Percentiles rank a stretch among this genome's conserved stretches.
phyloP scores from a whole-genome alignment of 768 basidiomycete species.

The Rickenella mellea region DNA sequence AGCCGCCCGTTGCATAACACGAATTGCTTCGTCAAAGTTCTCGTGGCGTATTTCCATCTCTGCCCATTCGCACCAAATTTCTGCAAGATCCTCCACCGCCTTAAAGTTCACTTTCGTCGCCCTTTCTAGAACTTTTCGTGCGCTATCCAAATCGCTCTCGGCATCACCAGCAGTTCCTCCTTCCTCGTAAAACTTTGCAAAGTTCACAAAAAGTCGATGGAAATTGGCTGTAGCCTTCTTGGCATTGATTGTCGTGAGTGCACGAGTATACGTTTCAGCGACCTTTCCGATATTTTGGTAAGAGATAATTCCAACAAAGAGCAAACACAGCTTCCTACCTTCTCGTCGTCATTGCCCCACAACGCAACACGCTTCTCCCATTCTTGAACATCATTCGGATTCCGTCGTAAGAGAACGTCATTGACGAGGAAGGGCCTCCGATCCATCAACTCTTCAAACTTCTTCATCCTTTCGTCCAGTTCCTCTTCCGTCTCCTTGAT shows the following conservation, averaged over 20 bases:
- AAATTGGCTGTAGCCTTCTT: constrained; percentile 86
- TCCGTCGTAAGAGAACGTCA: constrained; percentile 85
- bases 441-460: constrained; percentile 92
- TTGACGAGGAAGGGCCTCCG: constrained; percentile 93
- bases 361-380: constrained; percentile 97
- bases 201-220: constrained; percentile 86
- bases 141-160: constrained; percentile 73
- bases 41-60: constrained; percentile 96
- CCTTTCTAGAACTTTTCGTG: constrained; percentile 90
- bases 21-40: constrained; percentile 92
- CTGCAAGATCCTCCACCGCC: constrained; percentile 94
- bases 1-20: constrained; percentile 94
- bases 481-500: constrained; percentile 73
- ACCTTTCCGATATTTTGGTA: constrained; percentile 38
- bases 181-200: constrained; percentile 96
- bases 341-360: constrained; percentile 89
- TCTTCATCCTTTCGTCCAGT: constrained; percentile 80
- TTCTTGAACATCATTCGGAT: constrained; percentile 96
- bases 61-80: constrained; percentile 99
- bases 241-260: constrained; percentile 80
- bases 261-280: constrained; percentile 86
- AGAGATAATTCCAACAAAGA: neutral
- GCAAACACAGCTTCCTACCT: constrained; percentile 36
- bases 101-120: constrained; percentile 88
- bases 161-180: constrained; percentile 76